phyloP scores from a whole-genome alignment of 1,139 yeast genomes.

The Kodamaea anthophila region DNA sequence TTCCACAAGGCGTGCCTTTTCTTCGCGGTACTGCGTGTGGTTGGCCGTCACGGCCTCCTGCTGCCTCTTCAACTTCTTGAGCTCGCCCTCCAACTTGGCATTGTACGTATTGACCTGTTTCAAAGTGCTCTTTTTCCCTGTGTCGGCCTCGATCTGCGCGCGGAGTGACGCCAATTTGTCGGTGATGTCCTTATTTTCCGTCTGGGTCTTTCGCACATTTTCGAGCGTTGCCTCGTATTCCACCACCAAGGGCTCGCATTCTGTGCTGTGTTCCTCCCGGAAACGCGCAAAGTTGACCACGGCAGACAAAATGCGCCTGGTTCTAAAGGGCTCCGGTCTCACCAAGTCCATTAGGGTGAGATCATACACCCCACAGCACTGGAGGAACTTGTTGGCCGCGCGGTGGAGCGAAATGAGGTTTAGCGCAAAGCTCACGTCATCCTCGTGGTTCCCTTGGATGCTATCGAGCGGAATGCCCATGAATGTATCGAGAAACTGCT shows the following conservation, averaged over 20 bases:
- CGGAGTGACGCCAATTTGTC: constrained; percentile 40
- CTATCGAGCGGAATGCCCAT: constrained; percentile 35
- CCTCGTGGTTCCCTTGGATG: constrained; percentile 19
- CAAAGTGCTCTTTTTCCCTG: constrained; percentile 23
- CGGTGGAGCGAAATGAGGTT: constrained; percentile 49
- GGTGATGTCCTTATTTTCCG: constrained; percentile 35
- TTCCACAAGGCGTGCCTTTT: constrained; percentile 52
- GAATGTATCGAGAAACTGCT: constrained; percentile 67
- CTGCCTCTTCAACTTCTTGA: constrained; percentile 53
- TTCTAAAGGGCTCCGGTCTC: constrained; percentile 62
- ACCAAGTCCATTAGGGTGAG: constrained; percentile 62
- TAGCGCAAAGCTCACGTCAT: constrained; percentile 23
- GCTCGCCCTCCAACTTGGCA: constrained; percentile 52
- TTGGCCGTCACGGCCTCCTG: constrained; percentile 66
- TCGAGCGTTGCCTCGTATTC: constrained; percentile 48
- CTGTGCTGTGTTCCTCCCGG: constrained; percentile 69
- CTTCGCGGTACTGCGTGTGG: constrained; percentile 59
- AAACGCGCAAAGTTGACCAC: constrained; percentile 81
- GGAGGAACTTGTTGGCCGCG: constrained; percentile 56
- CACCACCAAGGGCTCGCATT: constrained; percentile 54
- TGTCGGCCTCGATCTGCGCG: constrained; percentile 17
- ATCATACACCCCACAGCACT: constrained; percentile 72
- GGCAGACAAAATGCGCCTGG: constrained; percentile 67
- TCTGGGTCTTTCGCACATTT: constrained; percentile 23
- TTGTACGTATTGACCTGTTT: constrained; percentile 53